These are phyloP conservation scores for Aureoboletus auriporus DNA, from an alignment of 768 basidiomycete genomes.

Conservation along the genomic window DNA sequence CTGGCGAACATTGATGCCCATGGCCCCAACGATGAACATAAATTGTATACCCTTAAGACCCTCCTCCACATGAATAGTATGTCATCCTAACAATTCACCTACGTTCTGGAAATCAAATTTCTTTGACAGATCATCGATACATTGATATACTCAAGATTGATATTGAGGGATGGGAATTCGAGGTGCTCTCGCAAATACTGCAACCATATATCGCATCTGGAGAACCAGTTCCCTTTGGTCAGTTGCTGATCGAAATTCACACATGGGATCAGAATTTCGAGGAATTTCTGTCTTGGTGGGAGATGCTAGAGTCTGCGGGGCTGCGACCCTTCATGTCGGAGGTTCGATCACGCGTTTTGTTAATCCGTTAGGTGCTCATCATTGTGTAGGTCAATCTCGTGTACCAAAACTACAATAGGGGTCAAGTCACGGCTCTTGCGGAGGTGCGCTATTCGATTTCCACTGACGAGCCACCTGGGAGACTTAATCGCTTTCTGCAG, in stretches of 20 bases:
- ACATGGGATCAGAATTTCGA: constrained; percentile 33
- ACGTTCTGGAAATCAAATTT: background rate
- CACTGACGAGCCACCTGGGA: background rate
- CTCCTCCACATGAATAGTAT: constrained; percentile 43
- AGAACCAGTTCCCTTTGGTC: constrained; percentile 43
- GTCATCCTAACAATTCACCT: constrained; percentile 3
- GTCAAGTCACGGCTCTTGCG: constrained; percentile 42
- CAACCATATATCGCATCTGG: constrained; percentile 33
- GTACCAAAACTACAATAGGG: constrained; percentile 53
- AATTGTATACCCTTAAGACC: constrained; percentile 42
- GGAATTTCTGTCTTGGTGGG: constrained; percentile 43
- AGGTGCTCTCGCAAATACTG: constrained; percentile 38
- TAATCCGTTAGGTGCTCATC: background rate
- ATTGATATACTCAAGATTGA: constrained; percentile 45
- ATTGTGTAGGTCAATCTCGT: constrained; percentile 48
- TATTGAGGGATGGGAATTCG: constrained; percentile 47
- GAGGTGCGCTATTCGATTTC: constrained; percentile 35
- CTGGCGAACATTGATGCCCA: constrained; percentile 38
- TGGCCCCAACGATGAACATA: constrained; percentile 27
- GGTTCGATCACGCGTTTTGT: constrained; percentile 10
- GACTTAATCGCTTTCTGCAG: constrained; percentile 22
- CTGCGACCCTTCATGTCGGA: constrained; percentile 47
- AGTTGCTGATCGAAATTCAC: constrained; percentile 46
- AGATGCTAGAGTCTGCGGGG: constrained; percentile 42
- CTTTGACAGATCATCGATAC: constrained; percentile 29